phyloP scores from a whole-genome alignment of 352 stramenopile genomes.

The Phytophthora pseudosyringae region DNA sequence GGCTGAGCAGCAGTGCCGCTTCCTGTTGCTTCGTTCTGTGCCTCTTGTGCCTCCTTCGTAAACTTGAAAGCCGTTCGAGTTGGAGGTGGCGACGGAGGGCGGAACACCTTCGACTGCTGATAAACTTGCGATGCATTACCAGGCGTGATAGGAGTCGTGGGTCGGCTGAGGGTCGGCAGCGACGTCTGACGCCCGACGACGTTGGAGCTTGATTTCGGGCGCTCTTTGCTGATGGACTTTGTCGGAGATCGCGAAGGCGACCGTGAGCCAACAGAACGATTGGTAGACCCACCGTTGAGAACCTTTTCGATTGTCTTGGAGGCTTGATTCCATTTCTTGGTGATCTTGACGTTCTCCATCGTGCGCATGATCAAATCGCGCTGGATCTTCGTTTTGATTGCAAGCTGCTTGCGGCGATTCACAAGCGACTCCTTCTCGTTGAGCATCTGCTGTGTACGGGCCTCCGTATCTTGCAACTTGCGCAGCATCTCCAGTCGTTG shows the following conservation, averaged over 20 bases:
- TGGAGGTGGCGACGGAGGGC: constrained; percentile 64
- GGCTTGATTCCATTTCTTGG: constrained; percentile 86
- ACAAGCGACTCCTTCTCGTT: constrained; percentile 85
- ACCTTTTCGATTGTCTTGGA: constrained; percentile 83
- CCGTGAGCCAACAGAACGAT: constrained; percentile 33
- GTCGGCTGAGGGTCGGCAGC: constrained; percentile 40
- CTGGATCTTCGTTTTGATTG: constrained; percentile 88
- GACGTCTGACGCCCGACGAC: constrained; percentile 48
- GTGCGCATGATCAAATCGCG: constrained; percentile 88
- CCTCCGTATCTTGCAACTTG: constrained; percentile 86
- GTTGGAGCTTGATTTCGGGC: constrained; percentile 66
- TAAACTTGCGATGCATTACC: constrained; percentile 10
- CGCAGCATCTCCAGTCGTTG: constrained; percentile 90
- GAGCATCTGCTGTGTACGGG: constrained; percentile 83
- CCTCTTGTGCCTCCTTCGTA: constrained; percentile 65
- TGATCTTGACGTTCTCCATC: constrained; percentile 91
- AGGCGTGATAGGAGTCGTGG: constrained; percentile 28
- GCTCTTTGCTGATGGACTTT: constrained; percentile 39
- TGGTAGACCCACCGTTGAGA: constrained; percentile 46
- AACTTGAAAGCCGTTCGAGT: constrained; percentile 79
- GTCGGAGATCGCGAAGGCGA: constrained; percentile 53
- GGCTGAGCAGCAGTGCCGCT: constrained; percentile 42
- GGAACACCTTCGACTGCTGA: constrained; percentile 56
- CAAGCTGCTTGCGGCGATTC: constrained; percentile 76
- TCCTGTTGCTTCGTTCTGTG: constrained; percentile 18